phyloP scores from a whole-genome alignment of 805 yeast genomes.

The Starmera quercuum region DNA sequence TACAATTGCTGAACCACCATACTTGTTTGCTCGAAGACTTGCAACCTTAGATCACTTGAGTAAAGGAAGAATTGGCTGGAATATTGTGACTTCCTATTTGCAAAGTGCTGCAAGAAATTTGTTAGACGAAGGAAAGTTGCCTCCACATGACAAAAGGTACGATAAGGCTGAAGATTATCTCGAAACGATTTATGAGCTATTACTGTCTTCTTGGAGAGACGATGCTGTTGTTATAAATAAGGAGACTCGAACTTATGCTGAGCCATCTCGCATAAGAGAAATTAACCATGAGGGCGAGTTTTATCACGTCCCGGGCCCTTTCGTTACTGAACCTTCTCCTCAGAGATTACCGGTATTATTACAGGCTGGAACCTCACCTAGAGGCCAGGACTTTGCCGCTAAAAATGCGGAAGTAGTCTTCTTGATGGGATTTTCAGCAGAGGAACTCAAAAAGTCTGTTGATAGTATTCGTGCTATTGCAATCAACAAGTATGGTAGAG shows the following conservation, averaged over 20 bases:
- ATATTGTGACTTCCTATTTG: constrained; percentile 29
- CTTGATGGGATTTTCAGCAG: constrained; percentile 24
- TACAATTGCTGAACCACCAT: constrained; percentile 30
- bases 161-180: constrained; percentile 28
- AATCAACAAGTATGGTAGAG: constrained; percentile 22
- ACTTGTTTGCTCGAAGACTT: constrained; percentile 26
- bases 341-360: constrained; percentile 30
- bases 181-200: constrained; percentile 25
- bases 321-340: constrained; percentile 27
- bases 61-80: constrained; percentile 33
- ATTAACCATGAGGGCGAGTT: constrained; percentile 28
- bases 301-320: constrained; percentile 28
- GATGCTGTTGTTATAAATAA: constrained; percentile 18
- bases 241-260: constrained; percentile 19
- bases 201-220: constrained; percentile 30
- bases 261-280: constrained; percentile 25
- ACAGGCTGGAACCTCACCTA: constrained; percentile 32
- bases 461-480: constrained; percentile 22
- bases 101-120: constrained; percentile 30
- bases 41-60: constrained; percentile 33
- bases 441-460: constrained; percentile 12
- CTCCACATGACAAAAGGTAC: constrained; percentile 31
- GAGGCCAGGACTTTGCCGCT: constrained; percentile 30
- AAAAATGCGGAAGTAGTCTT: constrained; percentile 30
- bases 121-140: constrained; percentile 22